Evolutionary conservation across 129 eudicot species (phyloP), one percentile per base, ranked within the genome.

Genomic region (Smallanthus sonchifolius): DNA sequence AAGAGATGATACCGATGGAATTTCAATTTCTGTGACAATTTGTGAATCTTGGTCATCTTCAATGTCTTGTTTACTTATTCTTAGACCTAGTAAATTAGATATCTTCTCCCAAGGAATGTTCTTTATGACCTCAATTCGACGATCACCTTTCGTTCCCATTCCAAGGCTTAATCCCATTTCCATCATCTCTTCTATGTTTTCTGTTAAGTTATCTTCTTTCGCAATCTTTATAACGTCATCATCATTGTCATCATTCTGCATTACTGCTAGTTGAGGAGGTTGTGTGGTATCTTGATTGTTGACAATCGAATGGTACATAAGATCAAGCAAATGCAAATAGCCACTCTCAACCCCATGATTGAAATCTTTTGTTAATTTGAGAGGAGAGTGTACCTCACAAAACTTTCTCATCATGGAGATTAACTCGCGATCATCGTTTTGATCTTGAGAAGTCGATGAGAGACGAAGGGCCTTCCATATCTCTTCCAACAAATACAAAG

Each of bases 321-420:
- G 77, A 71, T 79, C 80, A 17, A 85, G 68, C 73, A 85, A 67
- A 73, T 85, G 89, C 79, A 79, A 72, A 67, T 71, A 66, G 65
- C 65, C 10, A 15, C 15, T 11, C 2, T 19, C 44, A 40, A 10
- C 7, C 17, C 44, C 7, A 43, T 42, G 3, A 38, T 42, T 16
- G 4, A 36, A 45, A n/a, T 60, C 30, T 16, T 10, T 10, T 8
- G 40, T 32, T 56, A 80, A 35, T 24, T 42, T 48, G 57, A 84
- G 87, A 56, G 90, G 90, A 65, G 85, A 82, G 30, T 79, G 83
- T 2, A 44, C 81, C 66, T 80, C 69, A 44, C 87, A 83, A 61
- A 86, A 83, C 44, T 55, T 52, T 32, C 28, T 49, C 68, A 79
- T 16, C 73, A 72, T 74, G 0, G 70, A 20, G 9, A 62, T 38